Percentiles rank a stretch among this genome's conserved stretches.
These are phyloP conservation scores for Ophiostoma pallidulum DNA, from an alignment of 2,329 filamentous ascomycete genomes.

Conservation along the genomic window DNA sequence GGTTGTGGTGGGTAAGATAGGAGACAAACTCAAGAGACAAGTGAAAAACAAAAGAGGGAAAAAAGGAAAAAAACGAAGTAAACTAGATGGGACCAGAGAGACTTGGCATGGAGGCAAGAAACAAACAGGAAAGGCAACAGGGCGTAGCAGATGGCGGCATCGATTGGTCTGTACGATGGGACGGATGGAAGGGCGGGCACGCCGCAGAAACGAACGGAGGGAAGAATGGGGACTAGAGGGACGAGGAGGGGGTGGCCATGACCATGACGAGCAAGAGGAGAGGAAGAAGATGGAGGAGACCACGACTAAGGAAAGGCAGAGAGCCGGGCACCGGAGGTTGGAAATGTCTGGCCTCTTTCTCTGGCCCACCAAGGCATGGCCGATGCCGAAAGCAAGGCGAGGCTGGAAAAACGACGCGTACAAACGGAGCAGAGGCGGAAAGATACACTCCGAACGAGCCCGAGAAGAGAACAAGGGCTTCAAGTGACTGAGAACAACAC, in stretches of 20 bases:
- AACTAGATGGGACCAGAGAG: too few relatives aligned
- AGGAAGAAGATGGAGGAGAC: background rate
- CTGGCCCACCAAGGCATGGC: background rate
- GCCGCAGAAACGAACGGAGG: constrained; percentile 3
- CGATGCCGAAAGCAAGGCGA: background rate
- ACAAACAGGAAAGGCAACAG: background rate
- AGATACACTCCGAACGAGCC: too few relatives aligned
- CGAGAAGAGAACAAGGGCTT: background rate
- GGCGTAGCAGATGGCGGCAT: background rate
- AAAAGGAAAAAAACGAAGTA: constrained; percentile 9
- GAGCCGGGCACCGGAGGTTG: background rate
- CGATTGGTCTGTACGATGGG: constrained; percentile 9
- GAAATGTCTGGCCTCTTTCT: background rate
- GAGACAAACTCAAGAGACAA: too few relatives aligned
- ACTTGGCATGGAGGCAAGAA: background rate
- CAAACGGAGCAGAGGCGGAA: background rate
- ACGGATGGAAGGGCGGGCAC: constrained; percentile 1
- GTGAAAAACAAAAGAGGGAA: background rate
- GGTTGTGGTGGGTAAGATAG: too few relatives aligned
- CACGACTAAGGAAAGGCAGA: constrained; percentile 4
- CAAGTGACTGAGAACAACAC: too few relatives aligned
- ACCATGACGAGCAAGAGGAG: constrained; percentile 2
- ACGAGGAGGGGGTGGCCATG: background rate
- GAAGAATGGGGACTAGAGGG: constrained; percentile 2
- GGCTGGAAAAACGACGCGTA: background rate